Conservation (phyloP, 176 grass and related monocot species). For the Musa acuminata region DNA sequence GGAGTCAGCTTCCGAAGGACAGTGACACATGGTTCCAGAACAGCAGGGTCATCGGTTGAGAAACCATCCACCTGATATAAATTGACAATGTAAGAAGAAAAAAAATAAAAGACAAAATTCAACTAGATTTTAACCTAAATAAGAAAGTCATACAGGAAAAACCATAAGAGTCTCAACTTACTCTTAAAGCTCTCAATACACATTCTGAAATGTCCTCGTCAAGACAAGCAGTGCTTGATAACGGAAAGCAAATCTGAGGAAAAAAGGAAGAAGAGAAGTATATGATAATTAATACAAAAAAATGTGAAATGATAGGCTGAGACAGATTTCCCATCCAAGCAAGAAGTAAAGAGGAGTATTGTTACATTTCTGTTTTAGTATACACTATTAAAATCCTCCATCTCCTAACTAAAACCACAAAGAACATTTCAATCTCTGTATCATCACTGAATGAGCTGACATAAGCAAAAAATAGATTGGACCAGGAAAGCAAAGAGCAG, state of each 20-base stretch:
- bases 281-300: constrained; percentile 13
- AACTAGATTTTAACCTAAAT: constrained; percentile 4
- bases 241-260: constrained; percentile 40
- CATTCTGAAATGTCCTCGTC: constrained; percentile 29
- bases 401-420: neutral
- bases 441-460: neutral
- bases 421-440: neutral
- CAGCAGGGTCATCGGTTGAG: constrained; percentile 38
- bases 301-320: neutral
- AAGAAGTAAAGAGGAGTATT: no score
- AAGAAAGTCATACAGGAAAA: neutral
- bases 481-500: neutral
- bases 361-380: no score
- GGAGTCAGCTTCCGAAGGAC: constrained; percentile 43
- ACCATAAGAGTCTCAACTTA: constrained; percentile 22
- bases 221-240: constrained; percentile 31
- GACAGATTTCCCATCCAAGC: no score
- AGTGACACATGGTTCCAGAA: constrained; percentile 50
- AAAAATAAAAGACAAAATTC: neutral
- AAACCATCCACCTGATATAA: constrained; percentile 46
- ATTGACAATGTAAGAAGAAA: neutral
- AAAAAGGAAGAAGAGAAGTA: constrained; percentile 6
- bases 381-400: neutral
- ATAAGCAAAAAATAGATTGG: neutral
- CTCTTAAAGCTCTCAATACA: constrained; percentile 59